Evolutionary conservation across 768 basidiomycete species (phyloP).

Genomic region (Suillus plorans): DNA sequence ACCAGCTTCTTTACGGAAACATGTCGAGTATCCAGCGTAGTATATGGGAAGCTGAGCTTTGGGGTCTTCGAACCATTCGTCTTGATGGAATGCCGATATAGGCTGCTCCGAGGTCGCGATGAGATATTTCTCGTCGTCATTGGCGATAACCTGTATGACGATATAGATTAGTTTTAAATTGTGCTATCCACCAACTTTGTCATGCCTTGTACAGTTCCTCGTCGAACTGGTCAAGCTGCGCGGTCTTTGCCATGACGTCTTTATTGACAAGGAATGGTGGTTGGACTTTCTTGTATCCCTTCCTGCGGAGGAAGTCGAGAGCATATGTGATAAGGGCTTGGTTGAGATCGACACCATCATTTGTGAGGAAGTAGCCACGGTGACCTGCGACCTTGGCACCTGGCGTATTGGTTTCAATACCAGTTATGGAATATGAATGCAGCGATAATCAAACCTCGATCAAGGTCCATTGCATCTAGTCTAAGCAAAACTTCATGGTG

Average conservation of each 20-base stretch:
- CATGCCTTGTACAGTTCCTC: constrained; percentile 95
- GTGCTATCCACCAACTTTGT: background rate
- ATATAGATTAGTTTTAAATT: constrained; percentile 1
- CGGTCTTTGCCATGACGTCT: constrained; percentile 95
- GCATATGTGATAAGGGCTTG: constrained; percentile 95
- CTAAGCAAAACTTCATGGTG: constrained; percentile 96
- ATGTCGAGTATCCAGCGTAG: constrained; percentile 90
- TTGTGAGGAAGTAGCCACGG: constrained; percentile 93
- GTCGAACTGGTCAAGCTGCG: constrained; percentile 97
- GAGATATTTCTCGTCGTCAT: constrained; percentile 95
- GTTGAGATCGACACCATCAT: constrained; percentile 96
- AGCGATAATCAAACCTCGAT: constrained; percentile 60
- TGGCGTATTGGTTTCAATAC: constrained; percentile 27
- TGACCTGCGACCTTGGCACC: constrained; percentile 93
- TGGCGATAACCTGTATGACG: constrained; percentile 68
- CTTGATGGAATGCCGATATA: constrained; percentile 92
- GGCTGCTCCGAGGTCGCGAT: constrained; percentile 99
- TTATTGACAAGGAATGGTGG: constrained; percentile 99
- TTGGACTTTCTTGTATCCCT: constrained; percentile 90
- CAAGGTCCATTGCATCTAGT: constrained; percentile 94
- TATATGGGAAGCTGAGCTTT: constrained; percentile 88
- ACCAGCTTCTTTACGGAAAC: constrained; percentile 99
- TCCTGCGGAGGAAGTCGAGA: constrained; percentile 84
- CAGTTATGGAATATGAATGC: background rate
- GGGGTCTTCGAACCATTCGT: constrained; percentile 97